These are phyloP conservation scores for Cornus kousa DNA, from an alignment of 148 eudicot genomes.

Conservation along the genomic window DNA sequence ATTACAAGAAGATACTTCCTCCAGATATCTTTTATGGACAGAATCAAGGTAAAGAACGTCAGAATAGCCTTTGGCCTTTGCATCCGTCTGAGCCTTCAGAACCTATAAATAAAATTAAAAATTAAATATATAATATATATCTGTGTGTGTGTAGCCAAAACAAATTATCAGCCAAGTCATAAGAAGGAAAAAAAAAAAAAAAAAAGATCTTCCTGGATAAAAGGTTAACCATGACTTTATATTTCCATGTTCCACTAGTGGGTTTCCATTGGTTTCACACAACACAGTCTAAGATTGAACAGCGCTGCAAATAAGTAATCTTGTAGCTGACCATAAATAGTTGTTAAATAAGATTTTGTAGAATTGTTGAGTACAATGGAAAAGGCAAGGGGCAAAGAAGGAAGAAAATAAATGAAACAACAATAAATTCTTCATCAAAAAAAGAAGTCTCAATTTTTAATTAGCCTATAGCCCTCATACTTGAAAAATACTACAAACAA, in stretches of 20 bases:
- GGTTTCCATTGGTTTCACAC: background rate
- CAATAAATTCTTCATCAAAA: background rate
- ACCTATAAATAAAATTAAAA: slow-evolving; percentile 41
- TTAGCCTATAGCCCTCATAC: background rate
- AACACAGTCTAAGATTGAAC: background rate
- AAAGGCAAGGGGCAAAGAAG: background rate
- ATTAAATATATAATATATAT: background rate
- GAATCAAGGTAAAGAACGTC: slow-evolving; percentile 95
- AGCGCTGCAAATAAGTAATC: background rate
- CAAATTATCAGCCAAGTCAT: background rate
- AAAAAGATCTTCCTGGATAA: too few relatives aligned
- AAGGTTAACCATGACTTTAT: background rate
- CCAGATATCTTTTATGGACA: slow-evolving; percentile 79
- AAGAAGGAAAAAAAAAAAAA: background rate
- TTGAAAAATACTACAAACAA: background rate
- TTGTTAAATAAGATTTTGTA: background rate
- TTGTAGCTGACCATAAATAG: background rate
- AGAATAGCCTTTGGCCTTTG: slow-evolving; percentile 89
- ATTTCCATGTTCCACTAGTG: background rate
- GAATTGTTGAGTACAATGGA: background rate
- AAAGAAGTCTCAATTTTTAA: background rate
- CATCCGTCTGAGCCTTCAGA: slow-evolving; percentile 78
- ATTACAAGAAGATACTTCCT: slow-evolving; percentile 95
- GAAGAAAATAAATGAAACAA: too few relatives aligned
- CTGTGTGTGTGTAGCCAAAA: background rate